These are phyloP conservation scores for Ustilago trichophora DNA, from an alignment of 1,284 basidiomycete species.

Conservation along the genomic window DNA sequence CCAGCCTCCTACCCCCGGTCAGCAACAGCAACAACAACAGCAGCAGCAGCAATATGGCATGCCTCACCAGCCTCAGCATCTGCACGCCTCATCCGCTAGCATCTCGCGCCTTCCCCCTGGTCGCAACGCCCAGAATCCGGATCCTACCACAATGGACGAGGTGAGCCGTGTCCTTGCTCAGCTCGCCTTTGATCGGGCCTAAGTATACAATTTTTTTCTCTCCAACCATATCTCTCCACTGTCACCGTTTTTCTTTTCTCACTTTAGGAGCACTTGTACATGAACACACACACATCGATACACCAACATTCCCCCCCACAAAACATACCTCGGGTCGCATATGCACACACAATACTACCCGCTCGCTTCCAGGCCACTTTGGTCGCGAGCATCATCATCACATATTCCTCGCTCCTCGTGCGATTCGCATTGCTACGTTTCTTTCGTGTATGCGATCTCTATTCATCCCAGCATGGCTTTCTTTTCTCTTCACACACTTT, in stretches of 20 bases:
- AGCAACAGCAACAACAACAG: constrained; percentile 20
- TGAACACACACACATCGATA: constrained; percentile 1
- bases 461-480: too few species aligned
- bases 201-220: not conserved
- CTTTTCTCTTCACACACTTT: too few species aligned
- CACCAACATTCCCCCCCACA: not conserved
- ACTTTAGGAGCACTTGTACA: constrained; percentile 10
- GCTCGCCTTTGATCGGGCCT: constrained; percentile 57
- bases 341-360: not conserved
- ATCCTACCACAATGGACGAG: constrained; percentile 60
- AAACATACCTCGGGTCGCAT: constrained; percentile 2
- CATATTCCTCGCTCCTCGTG: too few species aligned
- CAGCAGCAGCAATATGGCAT: constrained; percentile 19
- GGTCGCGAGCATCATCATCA: too few species aligned
- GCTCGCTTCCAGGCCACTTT: not conserved
- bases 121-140: constrained; percentile 27
- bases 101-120: constrained; percentile 51
- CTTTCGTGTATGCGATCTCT: too few species aligned
- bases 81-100: constrained; percentile 45
- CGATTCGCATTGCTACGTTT: too few species aligned
- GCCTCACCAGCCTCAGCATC: constrained; percentile 27
- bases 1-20: constrained; percentile 13
- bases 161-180: constrained; percentile 62
- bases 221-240: not conserved
- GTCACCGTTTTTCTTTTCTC: not conserved